phyloP scores from a whole-genome alignment of 2,329 filamentous ascomycete species.

The Sarocladium strictum region DNA sequence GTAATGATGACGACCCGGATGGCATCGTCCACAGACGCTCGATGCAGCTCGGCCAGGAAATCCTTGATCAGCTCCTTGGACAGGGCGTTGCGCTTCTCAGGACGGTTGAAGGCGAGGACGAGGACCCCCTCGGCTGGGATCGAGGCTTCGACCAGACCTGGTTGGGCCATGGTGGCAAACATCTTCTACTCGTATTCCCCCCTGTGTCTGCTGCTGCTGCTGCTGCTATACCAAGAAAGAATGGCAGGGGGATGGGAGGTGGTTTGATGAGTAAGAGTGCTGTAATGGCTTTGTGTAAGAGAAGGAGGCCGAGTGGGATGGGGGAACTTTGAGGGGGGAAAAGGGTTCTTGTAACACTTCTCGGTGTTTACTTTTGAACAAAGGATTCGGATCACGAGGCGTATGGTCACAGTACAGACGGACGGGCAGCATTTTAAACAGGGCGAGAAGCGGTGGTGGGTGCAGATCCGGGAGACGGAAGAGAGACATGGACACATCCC shows the following conservation, averaged over 20 bases:
- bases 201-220: background rate
- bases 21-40: slow-evolving; percentile 15
- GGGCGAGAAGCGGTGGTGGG: background rate
- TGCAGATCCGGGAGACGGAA: slow-evolving; percentile 7
- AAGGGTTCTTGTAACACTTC: background rate
- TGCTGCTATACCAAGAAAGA: too few species aligned
- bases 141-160: background rate
- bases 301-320: background rate
- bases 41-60: slow-evolving; percentile 26
- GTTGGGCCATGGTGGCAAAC: background rate
- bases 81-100: slow-evolving; percentile 53
- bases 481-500: background rate
- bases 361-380: background rate
- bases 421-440: background rate
- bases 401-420: background rate
- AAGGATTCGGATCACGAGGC: slow-evolving; percentile 1
- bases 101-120: slow-evolving; percentile 46
- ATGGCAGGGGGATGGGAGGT: too few species aligned
- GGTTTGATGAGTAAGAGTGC: slow-evolving; percentile 1
- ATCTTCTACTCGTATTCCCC: background rate
- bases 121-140: slow-evolving; percentile 30
- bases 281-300: background rate
- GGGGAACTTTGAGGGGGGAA: background rate
- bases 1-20: slow-evolving; percentile 32
- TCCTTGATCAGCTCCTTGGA: slow-evolving; percentile 44